Evolutionary conservation across 371 early-diverging fungal species (phyloP).

Genomic region (Nematocida parisii): DNA sequence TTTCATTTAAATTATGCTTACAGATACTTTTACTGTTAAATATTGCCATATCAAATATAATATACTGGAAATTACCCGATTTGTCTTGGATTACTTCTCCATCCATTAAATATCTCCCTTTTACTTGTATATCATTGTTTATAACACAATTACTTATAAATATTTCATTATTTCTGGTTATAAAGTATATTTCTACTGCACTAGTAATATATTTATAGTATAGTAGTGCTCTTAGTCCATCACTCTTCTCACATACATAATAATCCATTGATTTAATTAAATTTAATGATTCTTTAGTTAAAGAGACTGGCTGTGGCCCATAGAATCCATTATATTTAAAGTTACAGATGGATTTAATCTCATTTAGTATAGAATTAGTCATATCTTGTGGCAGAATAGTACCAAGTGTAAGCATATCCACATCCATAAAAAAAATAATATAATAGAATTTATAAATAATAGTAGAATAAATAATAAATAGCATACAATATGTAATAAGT

Average conservation of each 20-base stretch:
- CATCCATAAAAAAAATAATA: conserved; percentile 43
- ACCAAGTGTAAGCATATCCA: not conserved
- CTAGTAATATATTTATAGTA: conserved; percentile 48
- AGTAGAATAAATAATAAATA: no score
- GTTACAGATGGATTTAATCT: conserved; percentile 29
- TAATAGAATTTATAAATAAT: no score
- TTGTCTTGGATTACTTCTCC: conserved; percentile 65
- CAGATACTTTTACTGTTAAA: conserved; percentile 50
- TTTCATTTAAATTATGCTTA: conserved; percentile 48
- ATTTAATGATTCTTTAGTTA: conserved; percentile 74
- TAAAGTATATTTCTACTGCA: conserved; percentile 57
- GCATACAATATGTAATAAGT: no score
- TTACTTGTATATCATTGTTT: conserved; percentile 6
- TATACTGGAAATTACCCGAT: conserved; percentile 28
- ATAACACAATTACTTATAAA: conserved; percentile 4
- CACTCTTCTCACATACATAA: conserved; percentile 92
- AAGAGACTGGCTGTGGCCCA: conserved; percentile 89
- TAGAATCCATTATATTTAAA: conserved; percentile 66
- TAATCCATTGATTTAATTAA: conserved; percentile 78
- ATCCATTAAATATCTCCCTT: conserved; percentile 62
- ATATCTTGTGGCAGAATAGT: no score
- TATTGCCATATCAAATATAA: conserved; percentile 68
- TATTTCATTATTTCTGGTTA: conserved; percentile 66
- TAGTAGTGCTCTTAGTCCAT: conserved; percentile 84
- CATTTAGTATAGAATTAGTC: conserved; percentile 1